A percentile compares a stretch with the other conserved stretches of the same genome.
Evolutionary conservation across 495 filamentous ascomycete genomes (phyloP).

Genomic region (Penicillium cinerascens): DNA sequence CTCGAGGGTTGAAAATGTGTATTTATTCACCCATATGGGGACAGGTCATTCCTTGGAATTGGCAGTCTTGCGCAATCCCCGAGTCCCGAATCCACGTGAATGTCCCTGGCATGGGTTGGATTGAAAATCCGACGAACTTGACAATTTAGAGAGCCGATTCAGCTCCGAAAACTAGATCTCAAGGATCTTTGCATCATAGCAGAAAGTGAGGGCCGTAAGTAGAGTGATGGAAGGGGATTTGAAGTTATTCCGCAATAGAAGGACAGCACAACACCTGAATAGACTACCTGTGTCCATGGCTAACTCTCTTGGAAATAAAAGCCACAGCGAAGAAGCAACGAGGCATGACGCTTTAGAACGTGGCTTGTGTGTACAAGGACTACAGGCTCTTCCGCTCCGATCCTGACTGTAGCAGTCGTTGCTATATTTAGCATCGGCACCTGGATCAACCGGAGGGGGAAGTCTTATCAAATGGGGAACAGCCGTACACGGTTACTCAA

Average conservation of each 20-base stretch:
- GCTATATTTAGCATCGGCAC: constrained; percentile 19
- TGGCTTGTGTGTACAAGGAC: neutral
- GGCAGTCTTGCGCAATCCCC: no score
- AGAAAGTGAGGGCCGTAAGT: no score
- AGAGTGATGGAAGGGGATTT: neutral
- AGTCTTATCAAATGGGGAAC: neutral
- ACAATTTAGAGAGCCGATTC: neutral
- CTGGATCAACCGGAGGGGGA: constrained; percentile 18
- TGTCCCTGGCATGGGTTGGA: no score
- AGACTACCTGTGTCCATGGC: neutral
- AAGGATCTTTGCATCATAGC: neutral
- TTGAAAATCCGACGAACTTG: no score
- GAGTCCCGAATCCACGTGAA: no score
- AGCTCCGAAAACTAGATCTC: neutral
- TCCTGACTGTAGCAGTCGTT: constrained; percentile 15
- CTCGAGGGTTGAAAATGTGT: no score
- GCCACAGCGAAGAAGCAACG: neutral
- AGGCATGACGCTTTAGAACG: neutral
- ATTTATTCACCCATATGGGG: no score
- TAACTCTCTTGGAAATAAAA: neutral
- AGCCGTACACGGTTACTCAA: constrained; percentile 16
- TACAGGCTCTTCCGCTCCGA: no score
- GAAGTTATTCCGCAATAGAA: neutral
- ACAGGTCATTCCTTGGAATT: no score
- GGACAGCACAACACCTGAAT: neutral